Conservation (phyloP, 306 rosid species). For the Glycine tomentella region DNA sequence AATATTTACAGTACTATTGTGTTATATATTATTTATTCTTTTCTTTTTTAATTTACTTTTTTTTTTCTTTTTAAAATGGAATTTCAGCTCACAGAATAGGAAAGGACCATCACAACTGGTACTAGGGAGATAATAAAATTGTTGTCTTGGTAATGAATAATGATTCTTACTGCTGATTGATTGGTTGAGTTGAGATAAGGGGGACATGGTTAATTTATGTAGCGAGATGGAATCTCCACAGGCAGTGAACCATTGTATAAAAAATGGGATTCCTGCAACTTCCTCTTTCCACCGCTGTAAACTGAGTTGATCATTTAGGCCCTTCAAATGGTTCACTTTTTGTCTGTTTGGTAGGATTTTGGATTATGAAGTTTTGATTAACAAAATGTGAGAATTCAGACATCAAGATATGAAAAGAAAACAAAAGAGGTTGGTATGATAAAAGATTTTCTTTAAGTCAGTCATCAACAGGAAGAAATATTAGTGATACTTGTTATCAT, state of each 20-base stretch:
- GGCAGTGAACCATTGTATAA: conserved; percentile 12
- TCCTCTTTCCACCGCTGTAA: conserved; percentile 29
- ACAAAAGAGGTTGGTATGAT: not conserved
- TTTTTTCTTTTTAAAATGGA: too few species aligned
- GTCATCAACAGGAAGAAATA: conserved; percentile 17
- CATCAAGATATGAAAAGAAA: not conserved
- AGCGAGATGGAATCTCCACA: too few species aligned
- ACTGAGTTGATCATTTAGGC: not conserved
- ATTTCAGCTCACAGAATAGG: too few species aligned
- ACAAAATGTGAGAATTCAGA: not conserved
- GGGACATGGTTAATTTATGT: not conserved
- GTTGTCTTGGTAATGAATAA: not conserved
- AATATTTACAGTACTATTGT: too few species aligned
- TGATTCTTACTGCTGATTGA: not conserved
- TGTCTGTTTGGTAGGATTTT: conserved; percentile 39
- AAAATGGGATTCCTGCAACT: not conserved
- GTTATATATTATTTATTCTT: too few species aligned
- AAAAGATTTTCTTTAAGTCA: conserved; percentile 1
- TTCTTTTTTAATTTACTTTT: too few species aligned
- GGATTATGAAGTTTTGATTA: conserved; percentile 7
- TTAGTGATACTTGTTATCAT: not conserved
- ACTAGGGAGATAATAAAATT: not conserved
- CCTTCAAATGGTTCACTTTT: conserved; percentile 40
- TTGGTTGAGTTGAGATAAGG: not conserved
- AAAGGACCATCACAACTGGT: not conserved